Evolutionary conservation across 331 rosid species (phyloP), one percentile per base, ranked within the genome.

Genomic region (Pyracantha coccinea): DNA sequence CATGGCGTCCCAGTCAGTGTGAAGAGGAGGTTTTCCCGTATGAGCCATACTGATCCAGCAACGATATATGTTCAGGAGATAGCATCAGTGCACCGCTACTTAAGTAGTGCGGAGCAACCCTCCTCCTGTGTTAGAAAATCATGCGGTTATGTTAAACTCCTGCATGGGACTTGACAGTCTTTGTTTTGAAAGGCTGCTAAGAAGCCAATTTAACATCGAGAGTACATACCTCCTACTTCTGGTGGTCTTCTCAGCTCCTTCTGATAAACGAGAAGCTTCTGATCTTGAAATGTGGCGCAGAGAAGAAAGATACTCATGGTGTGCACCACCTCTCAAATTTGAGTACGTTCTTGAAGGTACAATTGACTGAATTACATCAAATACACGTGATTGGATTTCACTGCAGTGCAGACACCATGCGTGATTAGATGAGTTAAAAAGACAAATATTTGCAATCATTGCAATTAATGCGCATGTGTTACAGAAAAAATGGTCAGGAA

Each of bases 251-350:
- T 77, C 85, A 16, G 45, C 50, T 32, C 85, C 81, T 71, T 85
- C 79, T 41, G 91, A 86, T 72, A 83, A 52, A 15, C 96, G 97
- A 66, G 68, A 82, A 67, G 92, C 83, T 77, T 95, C 99, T 47
- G 89, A 83, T 75, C 83, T 85, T 47, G 97, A 86, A 80, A 95
- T 95, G 72, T 71, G 82, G 75, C 91, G 86, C 82, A 95, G 32
- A 4, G 97, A 81, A 74, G 93, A 90, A 67, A 95, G 82, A 88
- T 95, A 95, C 71, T 95, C 99, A 74, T 27, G 76, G 81, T 75
- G 88, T 53, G 79, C 85, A 52, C 68, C 79, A 55, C 93, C 91
- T 78, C 84, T 92, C 76, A 85, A 4, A 68, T 88, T 47, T 84
- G 81, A 69, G 44, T 76, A 64, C 54, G 75, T 72, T 90, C 83